Evolutionary conservation across 805 yeast species (phyloP).

Genomic region (Cephaloascus fragrans): DNA sequence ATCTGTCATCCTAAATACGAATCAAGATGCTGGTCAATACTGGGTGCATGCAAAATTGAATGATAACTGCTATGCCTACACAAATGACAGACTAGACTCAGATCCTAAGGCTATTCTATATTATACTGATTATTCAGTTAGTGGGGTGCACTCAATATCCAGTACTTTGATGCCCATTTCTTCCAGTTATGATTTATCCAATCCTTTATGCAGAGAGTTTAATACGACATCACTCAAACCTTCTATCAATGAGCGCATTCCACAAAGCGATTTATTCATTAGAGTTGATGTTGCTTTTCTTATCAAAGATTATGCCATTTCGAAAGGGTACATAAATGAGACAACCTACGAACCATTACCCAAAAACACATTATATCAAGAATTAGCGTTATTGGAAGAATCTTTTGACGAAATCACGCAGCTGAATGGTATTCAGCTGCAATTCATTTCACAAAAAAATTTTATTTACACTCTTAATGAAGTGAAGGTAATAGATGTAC

Average conservation of each 20-base stretch:
- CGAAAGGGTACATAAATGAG: slow-evolving; percentile 14
- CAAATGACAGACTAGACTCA: slow-evolving; percentile 20
- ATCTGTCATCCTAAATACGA: slow-evolving; percentile 7
- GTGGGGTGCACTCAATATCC: slow-evolving; percentile 3
- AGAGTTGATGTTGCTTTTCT: slow-evolving; percentile 13
- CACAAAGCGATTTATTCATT: slow-evolving; percentile 8
- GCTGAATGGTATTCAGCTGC: neutral
- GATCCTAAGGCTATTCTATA: slow-evolving; percentile 20
- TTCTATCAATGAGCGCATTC: slow-evolving; percentile 8
- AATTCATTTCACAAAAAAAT: neutral
- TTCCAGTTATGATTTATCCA: neutral
- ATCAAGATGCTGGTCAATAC: slow-evolving; percentile 1
- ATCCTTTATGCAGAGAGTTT: slow-evolving; percentile 13
- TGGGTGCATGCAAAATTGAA: slow-evolving; percentile 23
- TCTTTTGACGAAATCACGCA: neutral
- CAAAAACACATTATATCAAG: slow-evolving; percentile 3
- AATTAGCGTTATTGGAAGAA: slow-evolving; percentile 1
- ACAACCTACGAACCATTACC: slow-evolving; percentile 10
- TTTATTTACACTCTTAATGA: slow-evolving; percentile 1
- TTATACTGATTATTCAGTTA: slow-evolving; percentile 12
- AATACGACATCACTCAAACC: slow-evolving; percentile 13
- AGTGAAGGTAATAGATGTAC: neutral
- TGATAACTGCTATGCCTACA: slow-evolving; percentile 20
- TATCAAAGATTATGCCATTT: slow-evolving; percentile 11
- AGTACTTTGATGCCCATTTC: neutral